Conservation (phyloP, 2,329 filamentous ascomycete species). For the Pseudogymnoascus sp. region DNA sequence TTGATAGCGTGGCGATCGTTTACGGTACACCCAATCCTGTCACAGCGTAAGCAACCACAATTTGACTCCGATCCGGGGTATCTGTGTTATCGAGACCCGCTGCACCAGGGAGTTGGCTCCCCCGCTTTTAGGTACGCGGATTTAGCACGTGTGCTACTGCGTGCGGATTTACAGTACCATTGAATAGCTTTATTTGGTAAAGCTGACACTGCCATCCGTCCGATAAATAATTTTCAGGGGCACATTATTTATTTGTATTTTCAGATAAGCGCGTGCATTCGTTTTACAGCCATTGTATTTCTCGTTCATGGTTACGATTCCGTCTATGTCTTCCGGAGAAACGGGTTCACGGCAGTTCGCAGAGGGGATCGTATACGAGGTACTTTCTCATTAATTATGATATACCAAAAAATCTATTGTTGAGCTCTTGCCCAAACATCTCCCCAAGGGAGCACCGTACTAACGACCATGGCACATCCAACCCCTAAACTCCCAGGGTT, state of each 20-base stretch:
- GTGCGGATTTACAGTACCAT: background rate
- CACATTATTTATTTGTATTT: background rate
- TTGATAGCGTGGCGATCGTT: background rate
- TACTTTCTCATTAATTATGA: background rate
- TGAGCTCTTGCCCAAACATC: background rate
- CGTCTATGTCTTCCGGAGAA: background rate
- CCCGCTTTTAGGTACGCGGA: background rate
- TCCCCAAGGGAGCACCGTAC: constrained; percentile 4
- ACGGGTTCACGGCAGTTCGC: background rate
- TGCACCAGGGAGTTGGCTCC: background rate
- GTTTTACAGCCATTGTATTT: background rate
- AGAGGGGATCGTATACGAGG: background rate
- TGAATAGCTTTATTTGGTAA: background rate
- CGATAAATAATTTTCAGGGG: background rate
- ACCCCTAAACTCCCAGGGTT: background rate
- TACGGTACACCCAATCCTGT: background rate
- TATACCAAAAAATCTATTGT: background rate
- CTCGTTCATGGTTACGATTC: background rate
- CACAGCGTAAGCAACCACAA: background rate
- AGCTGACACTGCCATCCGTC: background rate
- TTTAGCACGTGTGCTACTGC: background rate
- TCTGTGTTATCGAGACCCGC: background rate
- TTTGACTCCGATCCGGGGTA: background rate
- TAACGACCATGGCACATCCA: constrained; percentile 12
- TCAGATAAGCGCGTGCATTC: background rate